These are phyloP conservation scores for Psidium friedrichsthalianum DNA, from an alignment of 345 rosid species.

Conservation along the genomic window DNA sequence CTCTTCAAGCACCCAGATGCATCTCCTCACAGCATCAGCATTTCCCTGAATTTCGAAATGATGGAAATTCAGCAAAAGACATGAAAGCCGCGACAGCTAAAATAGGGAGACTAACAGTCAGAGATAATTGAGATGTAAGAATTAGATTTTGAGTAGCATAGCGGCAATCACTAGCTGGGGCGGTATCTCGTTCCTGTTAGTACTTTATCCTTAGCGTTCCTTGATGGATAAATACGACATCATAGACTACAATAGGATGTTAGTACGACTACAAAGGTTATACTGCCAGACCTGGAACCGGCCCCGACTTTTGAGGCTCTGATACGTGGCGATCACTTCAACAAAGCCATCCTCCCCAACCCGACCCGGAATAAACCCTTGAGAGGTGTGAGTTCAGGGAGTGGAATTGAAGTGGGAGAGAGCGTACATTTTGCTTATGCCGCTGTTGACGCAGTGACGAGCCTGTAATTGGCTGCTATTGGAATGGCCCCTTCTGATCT, in stretches of 20 bases:
- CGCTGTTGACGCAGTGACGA: constrained; percentile 68
- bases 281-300: constrained; percentile 62
- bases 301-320: constrained; percentile 54
- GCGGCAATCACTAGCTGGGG: background rate
- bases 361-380: constrained; percentile 51
- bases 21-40: constrained; percentile 87
- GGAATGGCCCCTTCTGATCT: constrained; percentile 87
- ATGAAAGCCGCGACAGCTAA: background rate
- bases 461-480: constrained; percentile 59
- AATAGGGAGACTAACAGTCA: background rate
- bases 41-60: constrained; percentile 32
- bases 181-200: background rate
- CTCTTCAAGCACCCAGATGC: constrained; percentile 78
- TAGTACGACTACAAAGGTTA: background rate
- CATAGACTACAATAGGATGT: too few relatives aligned
- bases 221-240: accelerated
- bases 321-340: constrained; percentile 79
- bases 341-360: constrained; percentile 58
- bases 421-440: constrained; percentile 73
- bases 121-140: background rate
- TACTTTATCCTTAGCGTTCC: background rate
- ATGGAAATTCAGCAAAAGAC: background rate
- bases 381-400: constrained; percentile 62
- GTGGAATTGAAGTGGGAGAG: constrained; percentile 85
- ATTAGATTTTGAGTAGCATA: background rate